phyloP scores from a whole-genome alignment of 352 stramenopile species.

The Lagenidium giganteum region DNA sequence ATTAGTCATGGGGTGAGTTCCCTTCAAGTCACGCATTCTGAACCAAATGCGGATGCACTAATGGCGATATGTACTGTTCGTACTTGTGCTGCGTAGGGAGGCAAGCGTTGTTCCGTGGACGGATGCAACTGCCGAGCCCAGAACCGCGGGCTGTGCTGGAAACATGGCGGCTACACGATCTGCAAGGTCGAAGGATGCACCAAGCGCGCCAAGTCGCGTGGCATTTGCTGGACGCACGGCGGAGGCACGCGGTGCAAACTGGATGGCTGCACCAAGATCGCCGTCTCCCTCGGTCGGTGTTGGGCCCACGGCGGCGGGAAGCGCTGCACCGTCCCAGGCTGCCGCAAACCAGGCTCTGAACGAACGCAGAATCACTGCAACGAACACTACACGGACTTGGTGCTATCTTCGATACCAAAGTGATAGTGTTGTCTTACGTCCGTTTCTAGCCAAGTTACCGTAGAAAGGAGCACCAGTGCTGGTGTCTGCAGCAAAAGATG shows the following conservation, averaged over 20 bases:
- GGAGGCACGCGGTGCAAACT: constrained; percentile 14
- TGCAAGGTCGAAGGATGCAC: constrained; percentile 24
- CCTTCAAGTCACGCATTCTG: constrained; percentile 2
- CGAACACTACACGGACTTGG: constrained; percentile 15
- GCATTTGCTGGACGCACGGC: constrained; percentile 18
- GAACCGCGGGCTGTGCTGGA: constrained; percentile 52
- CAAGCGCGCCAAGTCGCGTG: constrained; percentile 18
- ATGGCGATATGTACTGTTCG: constrained; percentile 4
- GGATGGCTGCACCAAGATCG: constrained; percentile 18
- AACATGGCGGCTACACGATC: constrained; percentile 32
- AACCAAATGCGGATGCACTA: neutral
- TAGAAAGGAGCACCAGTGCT: no score
- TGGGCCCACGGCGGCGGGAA: constrained; percentile 22
- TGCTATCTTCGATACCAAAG: no score
- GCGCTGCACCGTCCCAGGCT: constrained; percentile 10
- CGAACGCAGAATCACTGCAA: constrained; percentile 17
- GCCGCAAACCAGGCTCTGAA: constrained; percentile 29
- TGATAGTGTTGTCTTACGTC: no score
- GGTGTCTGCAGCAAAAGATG: no score
- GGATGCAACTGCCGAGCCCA: constrained; percentile 47
- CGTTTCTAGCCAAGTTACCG: no score
- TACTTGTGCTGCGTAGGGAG: constrained; percentile 17
- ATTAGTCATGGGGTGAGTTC: constrained; percentile 19
- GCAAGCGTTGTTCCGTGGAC: constrained; percentile 44
- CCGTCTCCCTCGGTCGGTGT: constrained; percentile 18